Conservation (phyloP, 192 early-diverging fungal genomes). For the Backusella liffmaniae region DNA sequence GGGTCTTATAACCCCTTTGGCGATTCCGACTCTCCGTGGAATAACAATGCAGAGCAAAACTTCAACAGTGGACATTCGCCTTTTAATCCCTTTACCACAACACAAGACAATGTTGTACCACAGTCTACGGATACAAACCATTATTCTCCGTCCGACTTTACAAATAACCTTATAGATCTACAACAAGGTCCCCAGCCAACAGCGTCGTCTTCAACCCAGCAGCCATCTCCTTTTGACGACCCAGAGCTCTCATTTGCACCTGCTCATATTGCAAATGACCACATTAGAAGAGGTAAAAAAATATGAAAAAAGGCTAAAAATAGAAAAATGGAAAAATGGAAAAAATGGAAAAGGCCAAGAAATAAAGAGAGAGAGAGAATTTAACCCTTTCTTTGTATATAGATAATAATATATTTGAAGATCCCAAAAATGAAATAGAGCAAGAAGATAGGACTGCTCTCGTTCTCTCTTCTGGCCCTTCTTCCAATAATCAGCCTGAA, state of each 20-base stretch:
- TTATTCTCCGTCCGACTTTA: conserved; percentile 16
- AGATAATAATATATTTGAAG: conserved; percentile 1
- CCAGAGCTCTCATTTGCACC: neutral
- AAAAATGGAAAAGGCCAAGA: conserved; percentile 1
- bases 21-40: conserved; percentile 4
- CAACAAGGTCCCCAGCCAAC: conserved; percentile 12
- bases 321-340: neutral
- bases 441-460: neutral
- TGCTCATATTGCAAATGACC: neutral
- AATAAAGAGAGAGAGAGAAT: neutral
- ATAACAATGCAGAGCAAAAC: conserved; percentile 1
- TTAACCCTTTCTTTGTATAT: neutral
- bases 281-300: neutral
- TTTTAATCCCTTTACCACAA: conserved; percentile 9
- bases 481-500: neutral
- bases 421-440: neutral
- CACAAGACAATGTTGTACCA: conserved; percentile 4
- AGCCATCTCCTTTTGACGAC: neutral
- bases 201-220: conserved; percentile 3
- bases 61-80: conserved; percentile 4
- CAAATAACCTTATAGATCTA: conserved; percentile 11
- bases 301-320: neutral
- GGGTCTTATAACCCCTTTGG: conserved; percentile 8
- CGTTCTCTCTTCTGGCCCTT: neutral
- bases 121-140: neutral